A percentile compares a stretch with the other conserved stretches of the same genome.
Evolutionary conservation across 2,329 filamentous ascomycete genomes (phyloP).

Genomic region (Cladosporium oxysporum): DNA sequence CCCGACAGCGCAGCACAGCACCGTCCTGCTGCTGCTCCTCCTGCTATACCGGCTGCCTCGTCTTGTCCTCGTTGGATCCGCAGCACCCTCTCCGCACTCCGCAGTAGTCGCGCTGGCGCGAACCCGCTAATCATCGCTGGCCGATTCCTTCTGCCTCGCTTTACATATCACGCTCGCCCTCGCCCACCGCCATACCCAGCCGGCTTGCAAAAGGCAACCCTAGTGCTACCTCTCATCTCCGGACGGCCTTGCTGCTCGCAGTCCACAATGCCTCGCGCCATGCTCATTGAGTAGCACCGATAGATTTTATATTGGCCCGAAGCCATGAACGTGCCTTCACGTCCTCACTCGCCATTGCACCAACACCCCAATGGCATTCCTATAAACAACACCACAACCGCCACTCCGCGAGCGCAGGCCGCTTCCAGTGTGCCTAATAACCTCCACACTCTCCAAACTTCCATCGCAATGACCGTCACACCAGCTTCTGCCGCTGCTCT

Average conservation of each 20-base stretch:
- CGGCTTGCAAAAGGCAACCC: slow-evolving; percentile 8
- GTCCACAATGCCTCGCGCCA: slow-evolving; percentile 21
- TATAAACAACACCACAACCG: slow-evolving; percentile 4
- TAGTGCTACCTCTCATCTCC: slow-evolving; percentile 8
- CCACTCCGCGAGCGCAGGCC: slow-evolving; percentile 20
- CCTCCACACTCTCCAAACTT: background rate
- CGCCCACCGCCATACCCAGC: slow-evolving; percentile 6
- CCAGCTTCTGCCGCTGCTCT: slow-evolving; percentile 32
- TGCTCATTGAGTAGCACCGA: slow-evolving; percentile 15
- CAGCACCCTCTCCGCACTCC: slow-evolving; percentile 17
- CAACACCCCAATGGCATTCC: slow-evolving; percentile 18
- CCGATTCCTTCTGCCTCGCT: slow-evolving; percentile 12
- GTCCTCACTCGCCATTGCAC: slow-evolving; percentile 10
- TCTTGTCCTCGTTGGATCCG: slow-evolving; percentile 8
- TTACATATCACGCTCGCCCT: slow-evolving; percentile 10
- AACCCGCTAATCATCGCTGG: slow-evolving; percentile 18
- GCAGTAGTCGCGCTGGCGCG: slow-evolving; percentile 21
- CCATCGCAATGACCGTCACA: slow-evolving; percentile 28
- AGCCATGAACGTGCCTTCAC: slow-evolving; percentile 18
- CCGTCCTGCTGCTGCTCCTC: background rate
- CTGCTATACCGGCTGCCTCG: slow-evolving; percentile 19
- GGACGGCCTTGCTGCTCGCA: slow-evolving; percentile 17
- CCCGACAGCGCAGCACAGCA: background rate
- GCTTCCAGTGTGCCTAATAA: slow-evolving; percentile 21
- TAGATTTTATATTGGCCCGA: background rate